These are phyloP conservation scores for Lipomyces mesembrius DNA, from an alignment of 805 yeast genomes.

Conservation along the genomic window DNA sequence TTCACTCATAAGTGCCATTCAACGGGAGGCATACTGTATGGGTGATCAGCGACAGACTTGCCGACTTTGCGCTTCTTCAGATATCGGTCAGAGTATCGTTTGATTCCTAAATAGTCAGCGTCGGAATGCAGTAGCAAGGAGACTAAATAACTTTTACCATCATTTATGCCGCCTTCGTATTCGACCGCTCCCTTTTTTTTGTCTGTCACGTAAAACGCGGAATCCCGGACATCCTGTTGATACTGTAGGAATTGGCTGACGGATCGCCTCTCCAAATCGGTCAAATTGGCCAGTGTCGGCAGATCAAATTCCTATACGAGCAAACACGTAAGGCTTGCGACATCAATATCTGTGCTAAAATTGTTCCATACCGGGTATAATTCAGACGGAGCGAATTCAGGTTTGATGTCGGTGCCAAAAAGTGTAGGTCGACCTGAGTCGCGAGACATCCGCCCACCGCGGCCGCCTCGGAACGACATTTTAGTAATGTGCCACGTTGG, in stretches of 20 bases:
- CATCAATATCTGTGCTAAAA: neutral
- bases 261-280: slow-evolving; percentile 32
- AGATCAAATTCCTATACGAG: slow-evolving; percentile 20
- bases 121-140: neutral
- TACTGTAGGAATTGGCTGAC: slow-evolving; percentile 34
- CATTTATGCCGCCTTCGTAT: slow-evolving; percentile 36
- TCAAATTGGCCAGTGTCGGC: slow-evolving; percentile 31
- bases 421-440: slow-evolving; percentile 23
- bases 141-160: slow-evolving; percentile 14
- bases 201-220: slow-evolving; percentile 37
- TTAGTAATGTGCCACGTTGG: neutral
- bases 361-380: slow-evolving; percentile 30
- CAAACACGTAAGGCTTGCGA: neutral
- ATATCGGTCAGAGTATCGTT: slow-evolving; percentile 39
- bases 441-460: slow-evolving; percentile 30
- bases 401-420: slow-evolving; percentile 32
- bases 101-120: slow-evolving; percentile 24
- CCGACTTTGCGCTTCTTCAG: slow-evolving; percentile 27
- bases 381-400: slow-evolving; percentile 34
- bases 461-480: slow-evolving; percentile 36
- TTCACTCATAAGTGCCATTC: neutral
- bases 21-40: slow-evolving; percentile 28
- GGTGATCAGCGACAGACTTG: slow-evolving; percentile 36
- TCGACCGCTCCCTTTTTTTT: slow-evolving; percentile 26
- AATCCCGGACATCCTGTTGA: slow-evolving; percentile 34